Percentiles rank a stretch among this genome's conserved stretches.
phyloP scores from a whole-genome alignment of 441 rosid genomes.

The Cnidoscolus chayamansa region DNA sequence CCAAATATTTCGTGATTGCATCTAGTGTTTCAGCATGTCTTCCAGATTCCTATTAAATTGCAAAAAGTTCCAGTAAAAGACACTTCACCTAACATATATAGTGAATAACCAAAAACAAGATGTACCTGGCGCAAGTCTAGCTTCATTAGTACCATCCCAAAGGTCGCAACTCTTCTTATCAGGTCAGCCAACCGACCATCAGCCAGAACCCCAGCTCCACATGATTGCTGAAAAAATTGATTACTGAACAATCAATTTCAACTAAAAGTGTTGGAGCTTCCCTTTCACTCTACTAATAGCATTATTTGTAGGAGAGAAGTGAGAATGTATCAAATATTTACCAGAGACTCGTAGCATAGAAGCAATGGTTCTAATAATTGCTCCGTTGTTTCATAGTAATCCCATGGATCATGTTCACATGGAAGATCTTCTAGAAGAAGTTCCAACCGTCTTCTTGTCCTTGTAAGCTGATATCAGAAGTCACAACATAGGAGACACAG shows the following conservation, averaged over 20 bases:
- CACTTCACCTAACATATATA: not conserved
- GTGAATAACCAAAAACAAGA: conserved; percentile 18
- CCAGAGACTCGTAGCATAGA: conserved; percentile 87
- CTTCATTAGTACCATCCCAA: conserved; percentile 93
- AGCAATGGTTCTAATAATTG: conserved; percentile 83
- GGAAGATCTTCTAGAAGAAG: conserved; percentile 87
- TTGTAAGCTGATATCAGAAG: conserved; percentile 62
- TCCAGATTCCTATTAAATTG: conserved; percentile 64
- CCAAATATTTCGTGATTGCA: conserved; percentile 82
- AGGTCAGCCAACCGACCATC: conserved; percentile 94
- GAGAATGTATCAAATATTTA: conserved; percentile 28
- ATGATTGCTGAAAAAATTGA: conserved; percentile 57
- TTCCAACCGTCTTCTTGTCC: conserved; percentile 74
- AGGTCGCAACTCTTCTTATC: conserved; percentile 85
- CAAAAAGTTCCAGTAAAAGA: conserved; percentile 22
- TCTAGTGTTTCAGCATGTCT: conserved; percentile 87
- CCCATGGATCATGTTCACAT: conserved; percentile 70
- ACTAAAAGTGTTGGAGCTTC: conserved; percentile 9
- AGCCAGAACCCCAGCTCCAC: conserved; percentile 81
- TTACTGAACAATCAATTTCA: conserved; percentile 20
- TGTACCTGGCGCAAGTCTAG: conserved; percentile 91
- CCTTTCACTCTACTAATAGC: not conserved
- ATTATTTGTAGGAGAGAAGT: conserved; percentile 4
- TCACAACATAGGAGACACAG: conserved; percentile 12
- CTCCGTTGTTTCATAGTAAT: conserved; percentile 75